Percentiles rank a stretch among this genome's conserved stretches.
Evolutionary conservation across 1,284 basidiomycete species (phyloP).

Genomic region (Somion occarium): DNA sequence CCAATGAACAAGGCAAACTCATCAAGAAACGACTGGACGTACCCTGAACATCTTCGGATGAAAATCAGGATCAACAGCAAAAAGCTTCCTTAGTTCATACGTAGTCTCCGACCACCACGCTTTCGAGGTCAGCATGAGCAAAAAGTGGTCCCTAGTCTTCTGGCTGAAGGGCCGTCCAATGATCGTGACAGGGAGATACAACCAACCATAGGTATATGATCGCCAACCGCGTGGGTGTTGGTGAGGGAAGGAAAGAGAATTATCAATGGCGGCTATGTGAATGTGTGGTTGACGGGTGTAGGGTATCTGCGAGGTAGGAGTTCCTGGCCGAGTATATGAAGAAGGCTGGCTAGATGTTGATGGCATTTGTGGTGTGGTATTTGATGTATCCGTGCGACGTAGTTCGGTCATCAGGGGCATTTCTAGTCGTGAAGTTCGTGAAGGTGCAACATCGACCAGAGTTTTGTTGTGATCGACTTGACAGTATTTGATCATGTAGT

Average conservation of each 20-base stretch:
- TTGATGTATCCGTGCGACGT: conserved; percentile 39
- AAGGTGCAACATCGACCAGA: conserved; percentile 73
- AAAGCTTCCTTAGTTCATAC: conserved; percentile 70
- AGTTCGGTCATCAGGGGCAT: conserved; percentile 72
- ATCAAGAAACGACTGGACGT: too few species aligned
- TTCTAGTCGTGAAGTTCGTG: conserved; percentile 53
- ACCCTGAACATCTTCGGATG: conserved; percentile 83
- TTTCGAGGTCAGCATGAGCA: conserved; percentile 79
- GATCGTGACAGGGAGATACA: conserved; percentile 82
- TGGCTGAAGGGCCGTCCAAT: conserved; percentile 84
- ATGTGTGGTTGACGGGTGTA: conserved; percentile 43
- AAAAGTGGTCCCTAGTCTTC: conserved; percentile 76
- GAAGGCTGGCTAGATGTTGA: conserved; percentile 13
- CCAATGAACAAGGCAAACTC: not conserved
- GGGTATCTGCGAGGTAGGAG: conserved; percentile 19
- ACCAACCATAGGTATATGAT: conserved; percentile 89
- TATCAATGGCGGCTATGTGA: conserved; percentile 90
- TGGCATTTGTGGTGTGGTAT: conserved; percentile 33
- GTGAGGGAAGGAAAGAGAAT: conserved; percentile 87
- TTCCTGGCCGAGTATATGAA: conserved; percentile 15
- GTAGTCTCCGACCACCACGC: conserved; percentile 90
- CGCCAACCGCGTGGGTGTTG: conserved; percentile 89
- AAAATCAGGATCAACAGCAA: conserved; percentile 79
- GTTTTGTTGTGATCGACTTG: conserved; percentile 71
- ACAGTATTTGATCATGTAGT: conserved; percentile 87